Evolutionary conservation across 2,329 filamentous ascomycete species (phyloP).

Genomic region (Monosporascus sp.): DNA sequence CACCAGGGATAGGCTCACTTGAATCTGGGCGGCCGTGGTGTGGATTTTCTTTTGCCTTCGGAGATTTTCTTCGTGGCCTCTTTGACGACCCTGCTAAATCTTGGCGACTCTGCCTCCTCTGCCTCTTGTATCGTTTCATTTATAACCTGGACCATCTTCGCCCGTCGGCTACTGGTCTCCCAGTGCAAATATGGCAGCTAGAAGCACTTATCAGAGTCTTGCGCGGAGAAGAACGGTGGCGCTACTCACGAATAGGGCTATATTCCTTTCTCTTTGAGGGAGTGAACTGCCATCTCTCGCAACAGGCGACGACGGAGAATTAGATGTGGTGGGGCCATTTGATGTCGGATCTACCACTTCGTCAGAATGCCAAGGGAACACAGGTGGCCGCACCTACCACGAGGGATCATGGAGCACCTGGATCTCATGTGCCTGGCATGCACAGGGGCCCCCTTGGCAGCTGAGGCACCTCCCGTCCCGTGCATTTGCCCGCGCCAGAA

Average conservation of each 20-base stretch:
- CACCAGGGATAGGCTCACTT: neutral
- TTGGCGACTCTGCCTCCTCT: neutral
- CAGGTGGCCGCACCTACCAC: neutral
- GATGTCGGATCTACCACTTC: neutral
- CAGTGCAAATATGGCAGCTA: slow-evolving; percentile 38
- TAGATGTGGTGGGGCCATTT: neutral
- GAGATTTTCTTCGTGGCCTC: neutral
- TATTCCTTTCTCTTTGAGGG: slow-evolving; percentile 5
- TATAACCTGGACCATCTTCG: slow-evolving; percentile 12
- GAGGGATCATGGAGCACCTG: slow-evolving; percentile 1
- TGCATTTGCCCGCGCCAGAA: slow-evolving; percentile 8
- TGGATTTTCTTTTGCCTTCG: neutral
- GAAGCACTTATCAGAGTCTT: neutral
- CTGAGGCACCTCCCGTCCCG: neutral
- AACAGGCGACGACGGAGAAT: neutral
- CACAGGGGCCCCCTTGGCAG: neutral
- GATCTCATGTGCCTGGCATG: slow-evolving; percentile 8
- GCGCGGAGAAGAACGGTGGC: neutral
- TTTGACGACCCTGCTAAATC: neutral
- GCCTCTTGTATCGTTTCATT: slow-evolving; percentile 8
- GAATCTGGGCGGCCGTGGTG: neutral
- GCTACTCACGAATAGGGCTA: slow-evolving; percentile 19
- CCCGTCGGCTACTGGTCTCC: slow-evolving; percentile 31
- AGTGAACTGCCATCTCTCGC: neutral
- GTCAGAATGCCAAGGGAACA: neutral